phyloP scores from a whole-genome alignment of 2,329 filamentous ascomycete species.

The Alternaria sp. region DNA sequence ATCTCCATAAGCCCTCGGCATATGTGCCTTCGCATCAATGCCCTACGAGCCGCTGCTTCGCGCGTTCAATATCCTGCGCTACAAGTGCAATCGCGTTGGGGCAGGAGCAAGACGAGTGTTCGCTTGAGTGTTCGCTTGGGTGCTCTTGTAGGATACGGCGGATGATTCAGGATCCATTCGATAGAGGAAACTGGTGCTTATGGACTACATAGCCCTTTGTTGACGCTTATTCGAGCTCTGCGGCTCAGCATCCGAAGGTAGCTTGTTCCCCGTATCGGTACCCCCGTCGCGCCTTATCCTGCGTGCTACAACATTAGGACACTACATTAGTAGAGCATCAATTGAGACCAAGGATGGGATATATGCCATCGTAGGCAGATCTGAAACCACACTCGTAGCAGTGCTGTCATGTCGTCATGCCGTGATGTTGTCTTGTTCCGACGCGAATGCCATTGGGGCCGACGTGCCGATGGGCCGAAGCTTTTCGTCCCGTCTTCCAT shows the following conservation, averaged over 20 bases:
- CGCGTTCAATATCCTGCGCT: conserved; percentile 38
- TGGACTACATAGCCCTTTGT: background rate
- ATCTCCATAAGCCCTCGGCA: conserved; percentile 7
- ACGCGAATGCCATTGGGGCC: conserved; percentile 1
- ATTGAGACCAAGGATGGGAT: background rate
- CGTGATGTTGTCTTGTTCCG: background rate
- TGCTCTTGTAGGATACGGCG: conserved; percentile 12
- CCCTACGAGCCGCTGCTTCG: conserved; percentile 40
- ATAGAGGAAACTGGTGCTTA: background rate
- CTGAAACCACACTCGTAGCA: background rate
- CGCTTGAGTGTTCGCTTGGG: conserved; percentile 14
- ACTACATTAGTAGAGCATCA: background rate
- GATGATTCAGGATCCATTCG: background rate
- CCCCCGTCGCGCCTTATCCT: background rate
- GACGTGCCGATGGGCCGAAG: conserved; percentile 1
- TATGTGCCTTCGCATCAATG: too few relatives aligned
- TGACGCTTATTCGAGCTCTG: conserved; percentile 5
- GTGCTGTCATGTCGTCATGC: background rate
- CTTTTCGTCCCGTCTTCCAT: background rate
- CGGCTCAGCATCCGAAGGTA: conserved; percentile 2
- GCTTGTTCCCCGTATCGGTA: conserved; percentile 16
- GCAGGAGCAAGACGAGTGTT: conserved; percentile 19
- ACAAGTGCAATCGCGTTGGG: conserved; percentile 49
- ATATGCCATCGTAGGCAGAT: background rate
- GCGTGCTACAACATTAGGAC: background rate